Conservation (phyloP, 306 rosid genomes). For the Trifolium subterraneum region DNA sequence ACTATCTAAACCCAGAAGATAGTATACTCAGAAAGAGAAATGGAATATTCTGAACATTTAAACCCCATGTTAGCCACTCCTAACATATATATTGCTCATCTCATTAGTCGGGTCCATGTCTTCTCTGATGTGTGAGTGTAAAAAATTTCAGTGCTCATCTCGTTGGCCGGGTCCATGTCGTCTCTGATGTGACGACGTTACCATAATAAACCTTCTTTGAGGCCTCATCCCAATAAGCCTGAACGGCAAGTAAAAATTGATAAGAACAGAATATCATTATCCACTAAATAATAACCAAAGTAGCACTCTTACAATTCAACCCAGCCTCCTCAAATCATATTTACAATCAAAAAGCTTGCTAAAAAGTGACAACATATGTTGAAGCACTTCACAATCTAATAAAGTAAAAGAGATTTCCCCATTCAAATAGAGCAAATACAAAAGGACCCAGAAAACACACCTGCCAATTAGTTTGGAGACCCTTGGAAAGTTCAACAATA, state of each 20-base stretch:
- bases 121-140: neutral
- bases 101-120: neutral
- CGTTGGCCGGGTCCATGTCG: constrained; percentile 69
- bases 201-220: constrained; percentile 88
- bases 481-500: constrained; percentile 59
- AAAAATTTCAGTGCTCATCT: neutral
- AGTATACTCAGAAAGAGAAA: neutral
- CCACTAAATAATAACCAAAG: neutral
- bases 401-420: neutral
- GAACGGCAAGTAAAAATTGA: constrained; percentile 19
- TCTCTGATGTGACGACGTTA: constrained; percentile 69
- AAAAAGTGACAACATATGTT: neutral
- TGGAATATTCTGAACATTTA: neutral
- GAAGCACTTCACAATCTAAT: constrained; percentile 27
- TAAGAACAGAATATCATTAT: constrained; percentile 15
- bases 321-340: constrained; percentile 28
- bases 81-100: constrained; percentile 3
- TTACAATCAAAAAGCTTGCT: constrained; percentile 24
- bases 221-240: constrained; percentile 88
- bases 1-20: constrained; percentile 4
- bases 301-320: neutral
- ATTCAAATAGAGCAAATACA: neutral
- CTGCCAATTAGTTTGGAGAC: constrained; percentile 91
- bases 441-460: constrained; percentile 43
- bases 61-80: constrained; percentile 33